Percentiles rank a stretch among this genome's conserved stretches.
These are phyloP conservation scores for Dothiorella sarmentorum DNA, from an alignment of 2,329 filamentous ascomycete species.

Conservation along the genomic window DNA sequence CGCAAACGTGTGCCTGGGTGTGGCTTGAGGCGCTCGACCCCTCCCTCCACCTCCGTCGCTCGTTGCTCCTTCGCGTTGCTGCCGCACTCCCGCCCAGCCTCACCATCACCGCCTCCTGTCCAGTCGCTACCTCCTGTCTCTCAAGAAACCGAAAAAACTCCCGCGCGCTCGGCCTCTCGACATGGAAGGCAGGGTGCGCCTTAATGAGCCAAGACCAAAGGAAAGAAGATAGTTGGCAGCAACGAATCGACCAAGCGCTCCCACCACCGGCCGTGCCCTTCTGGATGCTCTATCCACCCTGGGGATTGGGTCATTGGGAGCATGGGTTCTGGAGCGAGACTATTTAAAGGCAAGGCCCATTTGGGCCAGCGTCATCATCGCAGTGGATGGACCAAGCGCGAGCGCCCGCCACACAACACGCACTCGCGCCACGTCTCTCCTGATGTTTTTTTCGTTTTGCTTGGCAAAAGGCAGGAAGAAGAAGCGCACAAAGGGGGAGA, in stretches of 20 bases:
- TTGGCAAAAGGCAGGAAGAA: too few relatives aligned
- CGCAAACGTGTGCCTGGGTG: background rate
- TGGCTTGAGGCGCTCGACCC: background rate
- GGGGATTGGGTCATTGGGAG: background rate
- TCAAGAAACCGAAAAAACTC: background rate
- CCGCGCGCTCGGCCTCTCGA: background rate
- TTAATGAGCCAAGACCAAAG: background rate
- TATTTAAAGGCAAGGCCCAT: conserved; percentile 6
- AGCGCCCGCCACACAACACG: too few relatives aligned
- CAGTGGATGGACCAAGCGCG: background rate
- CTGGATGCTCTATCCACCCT: too few relatives aligned
- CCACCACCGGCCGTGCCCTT: background rate
- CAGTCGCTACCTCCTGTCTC: background rate
- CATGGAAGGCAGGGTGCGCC: background rate
- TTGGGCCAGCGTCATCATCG: too few relatives aligned
- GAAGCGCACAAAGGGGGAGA: too few relatives aligned
- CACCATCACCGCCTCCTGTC: conserved; percentile 2
- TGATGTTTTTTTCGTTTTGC: too few relatives aligned
- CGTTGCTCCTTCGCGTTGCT: background rate
- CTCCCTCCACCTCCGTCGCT: background rate
- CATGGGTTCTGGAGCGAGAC: background rate
- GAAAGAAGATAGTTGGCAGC: background rate
- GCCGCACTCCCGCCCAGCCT: background rate
- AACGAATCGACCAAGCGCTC: too few relatives aligned
- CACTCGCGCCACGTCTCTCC: too few relatives aligned